phyloP scores from a whole-genome alignment of 305 asterid genomes.

The Nicotiana rustica region DNA sequence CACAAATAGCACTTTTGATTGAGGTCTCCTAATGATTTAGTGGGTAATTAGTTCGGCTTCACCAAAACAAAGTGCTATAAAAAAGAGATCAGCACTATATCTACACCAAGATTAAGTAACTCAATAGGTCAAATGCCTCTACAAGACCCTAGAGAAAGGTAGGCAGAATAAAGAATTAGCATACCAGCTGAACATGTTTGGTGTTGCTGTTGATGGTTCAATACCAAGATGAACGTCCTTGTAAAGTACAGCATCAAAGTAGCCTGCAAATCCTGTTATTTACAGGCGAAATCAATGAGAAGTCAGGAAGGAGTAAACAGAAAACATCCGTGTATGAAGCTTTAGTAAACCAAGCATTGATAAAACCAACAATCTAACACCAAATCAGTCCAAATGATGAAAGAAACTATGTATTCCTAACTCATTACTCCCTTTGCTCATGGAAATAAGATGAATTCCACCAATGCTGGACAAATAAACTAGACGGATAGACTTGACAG shows the following conservation, averaged over 20 bases:
- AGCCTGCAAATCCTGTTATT: conserved; percentile 89
- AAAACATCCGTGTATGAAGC: background rate
- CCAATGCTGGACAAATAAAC: background rate
- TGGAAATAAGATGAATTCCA: background rate
- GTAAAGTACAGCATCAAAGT: conserved; percentile 90
- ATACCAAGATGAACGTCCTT: conserved; percentile 97
- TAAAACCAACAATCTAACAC: conserved; percentile 10
- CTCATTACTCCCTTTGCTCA: background rate
- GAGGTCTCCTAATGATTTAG: background rate
- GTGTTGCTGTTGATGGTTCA: conserved; percentile 92
- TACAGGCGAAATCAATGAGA: conserved; percentile 31
- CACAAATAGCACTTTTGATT: background rate
- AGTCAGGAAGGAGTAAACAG: conserved; percentile 31
- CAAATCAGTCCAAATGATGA: background rate
- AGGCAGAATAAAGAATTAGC: conserved; percentile 33
- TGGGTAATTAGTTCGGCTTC: background rate
- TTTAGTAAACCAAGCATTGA: background rate
- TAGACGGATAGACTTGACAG: background rate
- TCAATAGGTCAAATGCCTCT: background rate
- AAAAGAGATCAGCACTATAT: background rate
- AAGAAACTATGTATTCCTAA: background rate
- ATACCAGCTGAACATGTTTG: conserved; percentile 99
- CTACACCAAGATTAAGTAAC: background rate
- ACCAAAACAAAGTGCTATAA: background rate
- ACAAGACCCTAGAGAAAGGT: conserved; percentile 31